Conservation (phyloP, 768 basidiomycete species). For the Suillus lakei region DNA sequence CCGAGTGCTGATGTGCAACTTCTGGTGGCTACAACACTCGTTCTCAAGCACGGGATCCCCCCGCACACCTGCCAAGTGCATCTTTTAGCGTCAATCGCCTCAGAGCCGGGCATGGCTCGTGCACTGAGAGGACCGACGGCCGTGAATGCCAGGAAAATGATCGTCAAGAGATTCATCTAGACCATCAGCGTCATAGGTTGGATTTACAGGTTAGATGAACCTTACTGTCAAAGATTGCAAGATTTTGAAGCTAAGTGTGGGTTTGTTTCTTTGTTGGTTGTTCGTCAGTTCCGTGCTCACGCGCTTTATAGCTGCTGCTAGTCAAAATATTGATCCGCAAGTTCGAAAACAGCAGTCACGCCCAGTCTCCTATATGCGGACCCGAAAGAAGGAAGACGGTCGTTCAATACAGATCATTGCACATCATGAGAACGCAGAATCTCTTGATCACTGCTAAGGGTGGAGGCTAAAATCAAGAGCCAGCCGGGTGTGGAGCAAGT, state of each 20-base stretch:
- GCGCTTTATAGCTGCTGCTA: neutral
- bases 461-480: no score
- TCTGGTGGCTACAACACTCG: accelerated
- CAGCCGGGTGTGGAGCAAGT: no score
- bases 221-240: neutral
- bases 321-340: neutral
- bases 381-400: no score
- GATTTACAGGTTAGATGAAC: neutral
- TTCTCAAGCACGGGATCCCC: neutral
- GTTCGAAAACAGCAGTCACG: neutral
- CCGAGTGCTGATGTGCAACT: slow-evolving; percentile 7
- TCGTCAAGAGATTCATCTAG: neutral
- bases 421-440: neutral
- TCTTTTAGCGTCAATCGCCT: neutral
- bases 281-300: neutral
- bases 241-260: neutral
- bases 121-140: neutral
- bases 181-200: neutral
- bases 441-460: neutral
- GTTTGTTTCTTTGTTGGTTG: neutral
- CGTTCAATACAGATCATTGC: no score
- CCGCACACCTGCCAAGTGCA: slow-evolving; percentile 14
- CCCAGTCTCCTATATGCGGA: no score
- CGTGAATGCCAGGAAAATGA: neutral
- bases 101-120: neutral